These are phyloP conservation scores for Cornus suecica DNA, from an alignment of 148 eudicot species.

Conservation along the genomic window DNA sequence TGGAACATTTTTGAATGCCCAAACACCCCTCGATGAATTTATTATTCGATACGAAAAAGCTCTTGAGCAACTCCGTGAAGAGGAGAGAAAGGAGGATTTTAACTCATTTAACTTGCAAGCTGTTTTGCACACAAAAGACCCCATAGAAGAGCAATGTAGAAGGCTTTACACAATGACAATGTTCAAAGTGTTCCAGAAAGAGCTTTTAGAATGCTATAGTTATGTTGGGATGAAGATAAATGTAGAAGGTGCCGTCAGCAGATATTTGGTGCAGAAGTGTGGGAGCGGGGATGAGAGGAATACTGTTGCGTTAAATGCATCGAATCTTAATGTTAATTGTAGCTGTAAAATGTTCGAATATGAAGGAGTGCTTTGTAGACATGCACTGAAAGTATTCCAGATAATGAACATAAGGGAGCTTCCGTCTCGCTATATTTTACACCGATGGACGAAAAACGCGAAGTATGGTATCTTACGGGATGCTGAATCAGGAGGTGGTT, in stretches of 20 bases:
- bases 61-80: slow-evolving; percentile 47
- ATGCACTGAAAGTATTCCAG: slow-evolving; percentile 53
- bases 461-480: slow-evolving; percentile 49
- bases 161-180: slow-evolving; percentile 42
- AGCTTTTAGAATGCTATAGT: slow-evolving; percentile 49
- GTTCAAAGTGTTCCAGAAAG: slow-evolving; percentile 54
- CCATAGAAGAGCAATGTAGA: slow-evolving; percentile 55
- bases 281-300: slow-evolving; percentile 55
- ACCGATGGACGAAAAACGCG: slow-evolving; percentile 51
- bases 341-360: slow-evolving; percentile 64
- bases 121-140: slow-evolving; percentile 50
- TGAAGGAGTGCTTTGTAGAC: slow-evolving; percentile 60
- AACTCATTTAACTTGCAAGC: slow-evolving; percentile 49
- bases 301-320: slow-evolving; percentile 57
- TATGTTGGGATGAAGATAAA: slow-evolving; percentile 51
- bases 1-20: slow-evolving; percentile 33
- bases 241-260: slow-evolving; percentile 49
- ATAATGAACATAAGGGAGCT: slow-evolving; percentile 55
- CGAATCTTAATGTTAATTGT: slow-evolving; percentile 50
- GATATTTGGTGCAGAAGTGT: slow-evolving; percentile 51
- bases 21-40: slow-evolving; percentile 43
- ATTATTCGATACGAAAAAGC: slow-evolving; percentile 44
- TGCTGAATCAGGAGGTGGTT: slow-evolving; percentile 40
- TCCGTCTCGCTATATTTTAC: slow-evolving; percentile 55
- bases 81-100: slow-evolving; percentile 51